A percentile compares a stretch with the other conserved stretches of the same genome.
Conservation (phyloP, 2,329 filamentous ascomycete species). For the Ophiosphaerella herpotricha region DNA sequence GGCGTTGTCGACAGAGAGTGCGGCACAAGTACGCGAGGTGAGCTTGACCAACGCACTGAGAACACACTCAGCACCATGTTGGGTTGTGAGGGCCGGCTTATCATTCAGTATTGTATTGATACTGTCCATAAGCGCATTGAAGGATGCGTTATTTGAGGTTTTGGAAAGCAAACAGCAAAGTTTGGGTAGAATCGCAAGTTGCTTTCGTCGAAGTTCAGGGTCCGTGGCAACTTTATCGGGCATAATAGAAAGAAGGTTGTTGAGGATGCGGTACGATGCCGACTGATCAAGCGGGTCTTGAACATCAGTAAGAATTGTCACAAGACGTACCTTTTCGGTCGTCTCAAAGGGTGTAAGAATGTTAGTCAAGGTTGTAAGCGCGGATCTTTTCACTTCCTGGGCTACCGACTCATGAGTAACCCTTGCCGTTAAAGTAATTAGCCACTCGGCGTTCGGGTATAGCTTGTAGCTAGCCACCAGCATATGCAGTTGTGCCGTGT, state of each 20-base stretch:
- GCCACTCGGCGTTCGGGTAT: slow-evolving; percentile 23
- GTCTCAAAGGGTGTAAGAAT: slow-evolving; percentile 17
- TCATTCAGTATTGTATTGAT: slow-evolving; percentile 51
- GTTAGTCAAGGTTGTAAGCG: slow-evolving; percentile 16
- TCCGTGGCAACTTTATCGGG: slow-evolving; percentile 31
- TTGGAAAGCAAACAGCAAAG: slow-evolving; percentile 43
- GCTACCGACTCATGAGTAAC: slow-evolving; percentile 21
- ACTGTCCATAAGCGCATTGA: slow-evolving; percentile 55
- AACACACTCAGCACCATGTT: slow-evolving; percentile 50
- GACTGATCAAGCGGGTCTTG: slow-evolving; percentile 9
- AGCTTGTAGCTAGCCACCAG: slow-evolving; percentile 31
- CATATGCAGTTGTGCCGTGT: slow-evolving; percentile 25
- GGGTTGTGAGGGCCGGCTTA: slow-evolving; percentile 48
- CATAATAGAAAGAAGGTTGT: slow-evolving; percentile 33
- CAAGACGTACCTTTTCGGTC: slow-evolving; percentile 26
- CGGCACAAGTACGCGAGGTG: slow-evolving; percentile 36
- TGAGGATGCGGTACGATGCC: slow-evolving; percentile 28
- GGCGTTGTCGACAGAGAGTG: slow-evolving; percentile 28
- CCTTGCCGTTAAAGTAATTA: slow-evolving; percentile 27
- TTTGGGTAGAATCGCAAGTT: slow-evolving; percentile 32
- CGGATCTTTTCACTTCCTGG: slow-evolving; percentile 11
- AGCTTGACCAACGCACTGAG: slow-evolving; percentile 45
- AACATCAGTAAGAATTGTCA: slow-evolving; percentile 17
- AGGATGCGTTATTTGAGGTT: slow-evolving; percentile 59
- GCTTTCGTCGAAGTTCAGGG: slow-evolving; percentile 27